Conservation (phyloP, 805 yeast species). For the Metschnikowia anglica region DNA sequence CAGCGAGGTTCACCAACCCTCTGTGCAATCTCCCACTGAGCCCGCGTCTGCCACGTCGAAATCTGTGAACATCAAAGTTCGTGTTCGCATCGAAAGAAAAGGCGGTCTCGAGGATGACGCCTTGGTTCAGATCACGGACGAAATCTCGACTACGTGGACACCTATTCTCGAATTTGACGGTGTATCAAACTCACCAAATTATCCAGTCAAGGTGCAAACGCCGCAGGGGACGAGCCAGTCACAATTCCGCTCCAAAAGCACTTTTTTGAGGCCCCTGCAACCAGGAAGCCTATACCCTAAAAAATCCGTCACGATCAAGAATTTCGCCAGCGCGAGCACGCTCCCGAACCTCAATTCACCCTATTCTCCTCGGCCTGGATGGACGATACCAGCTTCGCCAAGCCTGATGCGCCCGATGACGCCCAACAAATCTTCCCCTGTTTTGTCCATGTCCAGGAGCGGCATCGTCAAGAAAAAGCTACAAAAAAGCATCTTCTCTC, state of each 20-base stretch:
- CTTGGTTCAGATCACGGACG: conserved; percentile 25
- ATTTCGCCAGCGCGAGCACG: conserved; percentile 13
- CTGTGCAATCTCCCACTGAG: background rate
- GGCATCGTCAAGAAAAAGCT: conserved; percentile 4
- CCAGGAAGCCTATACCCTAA: background rate
- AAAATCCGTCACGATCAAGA: conserved; percentile 27
- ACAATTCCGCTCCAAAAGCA: conserved; percentile 12
- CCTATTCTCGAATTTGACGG: conserved; percentile 37
- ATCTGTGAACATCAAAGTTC: conserved; percentile 25
- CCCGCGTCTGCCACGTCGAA: background rate
- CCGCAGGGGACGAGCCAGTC: conserved; percentile 5
- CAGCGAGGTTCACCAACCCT: conserved; percentile 21
- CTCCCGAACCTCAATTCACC: conserved; percentile 3
- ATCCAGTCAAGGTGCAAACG: background rate
- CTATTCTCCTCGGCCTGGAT: conserved; percentile 5
- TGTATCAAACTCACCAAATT: background rate
- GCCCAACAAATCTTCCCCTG: conserved; percentile 12
- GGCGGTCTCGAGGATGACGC: conserved; percentile 3
- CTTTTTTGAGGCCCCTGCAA: conserved; percentile 5
- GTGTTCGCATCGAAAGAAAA: conserved; percentile 26
- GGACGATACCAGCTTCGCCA: conserved; percentile 1
- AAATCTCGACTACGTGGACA: conserved; percentile 39
- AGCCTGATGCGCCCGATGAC: background rate
- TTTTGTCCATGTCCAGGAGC: conserved; percentile 6
- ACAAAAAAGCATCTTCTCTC: conserved; percentile 7